phyloP scores from a whole-genome alignment of 306 rosid species.

The Pterocarpus macrocarpus region DNA sequence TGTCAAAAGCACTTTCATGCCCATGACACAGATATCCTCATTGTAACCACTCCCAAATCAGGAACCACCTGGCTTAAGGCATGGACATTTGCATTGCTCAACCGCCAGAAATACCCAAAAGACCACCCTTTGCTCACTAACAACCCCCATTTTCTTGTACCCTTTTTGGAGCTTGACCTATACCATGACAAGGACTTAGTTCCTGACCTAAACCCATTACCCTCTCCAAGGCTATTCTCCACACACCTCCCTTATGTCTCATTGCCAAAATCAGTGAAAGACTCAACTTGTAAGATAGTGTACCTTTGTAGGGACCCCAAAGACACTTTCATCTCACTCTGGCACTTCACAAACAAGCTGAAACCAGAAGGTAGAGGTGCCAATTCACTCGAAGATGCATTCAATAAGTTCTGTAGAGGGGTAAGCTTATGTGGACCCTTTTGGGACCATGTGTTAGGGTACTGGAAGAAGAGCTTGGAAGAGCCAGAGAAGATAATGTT shows the following conservation, averaged over 20 bases:
- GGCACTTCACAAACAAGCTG: neutral
- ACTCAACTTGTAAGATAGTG: neutral
- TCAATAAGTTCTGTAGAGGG: neutral
- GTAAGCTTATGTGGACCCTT: neutral
- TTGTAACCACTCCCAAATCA: neutral
- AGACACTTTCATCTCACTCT: neutral
- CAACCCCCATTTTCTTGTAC: neutral
- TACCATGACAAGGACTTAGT: neutral
- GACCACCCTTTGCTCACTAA: neutral
- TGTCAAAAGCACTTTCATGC: neutral
- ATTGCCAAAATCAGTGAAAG: neutral
- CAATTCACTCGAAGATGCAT: neutral
- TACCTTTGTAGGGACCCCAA: neutral
- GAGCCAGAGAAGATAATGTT: neutral
- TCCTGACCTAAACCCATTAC: neutral
- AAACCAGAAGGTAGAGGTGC: neutral
- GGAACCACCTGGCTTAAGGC: neutral
- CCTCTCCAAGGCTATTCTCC: neutral
- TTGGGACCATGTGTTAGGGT: constrained; percentile 1
- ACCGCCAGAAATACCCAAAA: neutral
- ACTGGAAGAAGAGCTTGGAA: neutral
- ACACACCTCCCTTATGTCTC: neutral
- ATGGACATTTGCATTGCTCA: neutral
- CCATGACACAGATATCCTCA: neutral
- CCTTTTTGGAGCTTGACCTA: neutral